Evolutionary conservation across 2,329 filamentous ascomycete genomes (phyloP).

Genomic region (Exophiala sp.): DNA sequence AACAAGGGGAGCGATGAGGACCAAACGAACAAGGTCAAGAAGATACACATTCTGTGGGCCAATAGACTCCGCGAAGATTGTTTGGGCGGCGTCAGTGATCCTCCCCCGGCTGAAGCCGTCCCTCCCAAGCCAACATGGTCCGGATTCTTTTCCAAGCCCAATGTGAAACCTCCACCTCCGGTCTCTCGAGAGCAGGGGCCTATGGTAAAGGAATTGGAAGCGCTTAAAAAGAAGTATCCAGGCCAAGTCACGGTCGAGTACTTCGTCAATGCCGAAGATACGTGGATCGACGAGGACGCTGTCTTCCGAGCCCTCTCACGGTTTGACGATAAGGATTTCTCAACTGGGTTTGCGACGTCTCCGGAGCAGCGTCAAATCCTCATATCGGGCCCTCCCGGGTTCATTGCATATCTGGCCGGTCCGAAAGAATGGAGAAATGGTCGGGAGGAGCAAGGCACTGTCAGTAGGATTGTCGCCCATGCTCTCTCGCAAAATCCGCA

Average conservation of each 20-base stretch:
- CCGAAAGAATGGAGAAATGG: constrained; percentile 49
- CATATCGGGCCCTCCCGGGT: constrained; percentile 86
- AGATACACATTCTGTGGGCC: constrained; percentile 76
- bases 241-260: constrained; percentile 61
- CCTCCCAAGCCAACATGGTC: constrained; percentile 19
- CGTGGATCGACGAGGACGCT: constrained; percentile 53
- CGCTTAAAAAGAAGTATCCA: constrained; percentile 54
- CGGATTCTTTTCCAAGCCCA: constrained; percentile 11
- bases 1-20: constrained; percentile 37
- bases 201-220: constrained; percentile 58
- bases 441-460: constrained; percentile 25
- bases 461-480: constrained; percentile 22
- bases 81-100: constrained; percentile 52
- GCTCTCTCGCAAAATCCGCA: constrained; percentile 19
- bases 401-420: constrained; percentile 74
- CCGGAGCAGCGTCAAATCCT: constrained; percentile 62
- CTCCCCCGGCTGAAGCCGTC: constrained; percentile 25
- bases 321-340: constrained; percentile 27
- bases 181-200: constrained; percentile 24
- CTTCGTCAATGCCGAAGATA: constrained; percentile 74
- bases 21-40: constrained; percentile 34
- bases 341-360: background rate
- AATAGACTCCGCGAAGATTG: constrained; percentile 63
- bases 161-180: constrained; percentile 14
- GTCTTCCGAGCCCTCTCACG: constrained; percentile 36